Evolutionary conservation across 768 basidiomycete genomes (phyloP).

Genomic region (Hydnum rufescens): DNA sequence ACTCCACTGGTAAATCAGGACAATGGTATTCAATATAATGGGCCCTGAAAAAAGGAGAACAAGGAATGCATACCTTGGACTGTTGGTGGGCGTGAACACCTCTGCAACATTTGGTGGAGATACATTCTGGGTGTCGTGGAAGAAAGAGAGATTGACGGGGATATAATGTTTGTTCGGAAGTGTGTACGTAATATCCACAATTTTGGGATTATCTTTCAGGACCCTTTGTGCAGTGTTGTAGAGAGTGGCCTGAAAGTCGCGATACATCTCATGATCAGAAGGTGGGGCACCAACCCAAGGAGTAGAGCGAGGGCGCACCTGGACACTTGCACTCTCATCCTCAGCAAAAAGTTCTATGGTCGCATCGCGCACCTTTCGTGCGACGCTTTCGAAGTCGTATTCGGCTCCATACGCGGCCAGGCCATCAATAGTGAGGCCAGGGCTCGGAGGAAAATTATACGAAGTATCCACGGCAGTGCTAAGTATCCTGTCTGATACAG

Average conservation of each 20-base stretch:
- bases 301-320: slow-evolving; percentile 30
- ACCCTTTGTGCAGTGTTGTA: slow-evolving; percentile 73
- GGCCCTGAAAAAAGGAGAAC: no score
- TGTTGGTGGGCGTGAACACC: slow-evolving; percentile 69
- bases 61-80: slow-evolving; percentile 56
- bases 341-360: slow-evolving; percentile 68
- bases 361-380: slow-evolving; percentile 30
- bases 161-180: slow-evolving; percentile 94
- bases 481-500: slow-evolving; percentile 78
- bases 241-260: slow-evolving; percentile 50
- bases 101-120: slow-evolving; percentile 37
- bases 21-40: no score
- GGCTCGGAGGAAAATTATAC: slow-evolving; percentile 33
- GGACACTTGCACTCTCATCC: slow-evolving; percentile 83
- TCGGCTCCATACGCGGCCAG: slow-evolving; percentile 28
- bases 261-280: not conserved
- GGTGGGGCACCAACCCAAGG: not conserved
- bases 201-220: slow-evolving; percentile 38
- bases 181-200: slow-evolving; percentile 44
- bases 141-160: slow-evolving; percentile 49
- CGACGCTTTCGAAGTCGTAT: slow-evolving; percentile 40
- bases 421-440: slow-evolving; percentile 14
- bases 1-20: no score
- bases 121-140: slow-evolving; percentile 16
- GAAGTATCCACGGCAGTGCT: slow-evolving; percentile 67